Base-by-base conservation (phyloP, 371 early-diverging fungal genomes). In the Lichtheimia corymbifera region DNA sequence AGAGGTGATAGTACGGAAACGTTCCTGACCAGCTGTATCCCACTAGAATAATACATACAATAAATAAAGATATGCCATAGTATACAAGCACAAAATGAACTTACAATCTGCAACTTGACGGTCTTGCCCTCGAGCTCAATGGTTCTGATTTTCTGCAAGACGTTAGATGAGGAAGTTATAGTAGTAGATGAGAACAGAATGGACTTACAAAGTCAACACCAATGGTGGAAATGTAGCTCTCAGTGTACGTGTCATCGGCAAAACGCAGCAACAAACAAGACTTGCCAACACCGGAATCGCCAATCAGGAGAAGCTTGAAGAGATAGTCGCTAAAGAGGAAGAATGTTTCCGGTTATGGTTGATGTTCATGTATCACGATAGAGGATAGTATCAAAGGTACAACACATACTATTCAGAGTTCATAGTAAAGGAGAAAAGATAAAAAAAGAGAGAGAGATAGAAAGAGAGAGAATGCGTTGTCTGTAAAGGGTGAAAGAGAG, bases 1-100 rank as follows among this genome's bases (percentile, higher is more conserved):
- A 0, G 96, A 95, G 41, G 99, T 98, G 62, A 99, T 98, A 17
- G 99, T 97, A 61, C 98, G 89, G 90, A 99, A 99, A 64, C 99
- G 90, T 76, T 99, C 99, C 85, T 99, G 99, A 27, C 99, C 99
- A 42, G 99, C 99, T n/a, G 99, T 99, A 79, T 99, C 99, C 99
- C 98, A 99, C 79, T 77, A 72, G 3, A 35, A 18, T 20, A 25
- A 53, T 17, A 47, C 13, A 18, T 18, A 28, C 35, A 25, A 41
- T 11, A 40, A 45, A 35, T 24, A 12, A 51, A 51, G 17, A 5
- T 7, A 17, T n/a, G n/a, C 9, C n/a, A 25, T 18, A 35, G 11
- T 22, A 41, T 11, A 55, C 18, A 28, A 9, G 5, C 45, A 45
- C 22, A 17, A 35, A 28, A 35, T 40, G 28, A 14, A 49, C 84